Base-by-base conservation (phyloP, 2,329 filamentous ascomycete species). In the Hypoxylon sp. region DNA sequence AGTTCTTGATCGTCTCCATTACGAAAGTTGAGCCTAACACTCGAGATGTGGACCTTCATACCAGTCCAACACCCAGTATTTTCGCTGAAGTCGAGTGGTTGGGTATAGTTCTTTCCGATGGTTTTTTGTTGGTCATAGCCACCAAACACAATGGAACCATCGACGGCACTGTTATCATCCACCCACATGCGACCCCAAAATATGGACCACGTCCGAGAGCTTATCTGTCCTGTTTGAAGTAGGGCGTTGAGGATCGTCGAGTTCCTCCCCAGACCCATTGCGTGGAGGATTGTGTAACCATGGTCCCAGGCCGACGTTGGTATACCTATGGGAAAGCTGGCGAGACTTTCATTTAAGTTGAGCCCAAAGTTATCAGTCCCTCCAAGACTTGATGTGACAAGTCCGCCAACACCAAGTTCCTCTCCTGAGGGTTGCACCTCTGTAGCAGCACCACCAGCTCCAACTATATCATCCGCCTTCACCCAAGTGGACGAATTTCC, bases 131-230 rank as follows among this genome's bases (percentile, higher is more conserved):
- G 53, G 47, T 80, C 78, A 39, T 79, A 81, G 0, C 78, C 80
- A 0, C 78, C 78, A 0, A 80, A 52, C 0, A 80, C 68, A 2
- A 81, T 19, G 0, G 73, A 75, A 0, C 79, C 79, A 13, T 81
- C 75, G 0, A 80, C 53, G 2, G 65, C 57, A 9, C 70, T 65
- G 2, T 51, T 55, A 9, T 59, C 47, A 5, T 67, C 67, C 13
- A 72, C 63, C 75, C 72, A 80, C 75, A 75, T 77, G 1, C 75
- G 73, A 0, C 79, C 78, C 79, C 78, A 81, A 67, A 78, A 81
- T 14, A 80, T 75, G 0, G 79, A 81, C 78, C 58, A 55, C 9
- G 58, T 57, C 14, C 63, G 67, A 22, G 70, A 67, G 3, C 67
- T 29, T 47, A 71, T 63, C n/a, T 31, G 48, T 1, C 53, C 48